Base-by-base conservation (phyloP, 2,329 filamentous ascomycete genomes). In the Aspergillus sojae region DNA sequence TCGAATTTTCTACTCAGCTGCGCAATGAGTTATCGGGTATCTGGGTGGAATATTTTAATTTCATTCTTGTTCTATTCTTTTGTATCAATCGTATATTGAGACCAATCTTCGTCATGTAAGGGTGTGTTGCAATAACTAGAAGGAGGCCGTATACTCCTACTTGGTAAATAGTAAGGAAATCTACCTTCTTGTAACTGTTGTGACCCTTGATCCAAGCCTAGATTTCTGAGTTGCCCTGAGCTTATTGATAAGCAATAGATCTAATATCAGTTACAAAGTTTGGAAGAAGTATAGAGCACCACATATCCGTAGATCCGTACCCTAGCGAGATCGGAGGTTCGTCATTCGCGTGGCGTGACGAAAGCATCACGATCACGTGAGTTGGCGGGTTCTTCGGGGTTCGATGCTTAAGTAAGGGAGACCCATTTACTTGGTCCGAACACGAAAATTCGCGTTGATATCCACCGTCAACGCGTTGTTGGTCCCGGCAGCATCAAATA, bases 371-470 rank as follows among this genome's bases (percentile, higher is more conserved):
- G 16, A 32, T n/a, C 34, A 36, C 45, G 30, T 52, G 48, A 32
- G 19, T 14, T 21, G 14, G 28, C 28, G 48, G 48, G 28, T 52
- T 52, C 48, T 52, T 32, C 28, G 48, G 28, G 28, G 48, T 52
- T 52, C 48, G 28, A 55, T 23, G 52, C 36, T 58, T 56, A 61
- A 46, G 59, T 60, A 68, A 74, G 68, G 72, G 63, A 62, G 68
- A 62, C 59, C 70, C 67, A 73, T 72, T 68, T 68, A 54, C 52
- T 54, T 36, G 66, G 61, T 50, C 65, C 71, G 69, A 72, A 74
- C 73, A 74, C 73, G 73, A 75, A 74, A 75, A 73, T 68, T 72
- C 73, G 72, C 74, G 74, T 71, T 65, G 61, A 67, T 69, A 66
- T 60, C 57, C 62, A 73, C 67, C 61, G 66, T 66, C 62, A 69